Percentiles rank a stretch among this genome's conserved stretches.
Conservation (phyloP, 768 basidiomycete genomes). For the Crassisporium funariophilum region DNA sequence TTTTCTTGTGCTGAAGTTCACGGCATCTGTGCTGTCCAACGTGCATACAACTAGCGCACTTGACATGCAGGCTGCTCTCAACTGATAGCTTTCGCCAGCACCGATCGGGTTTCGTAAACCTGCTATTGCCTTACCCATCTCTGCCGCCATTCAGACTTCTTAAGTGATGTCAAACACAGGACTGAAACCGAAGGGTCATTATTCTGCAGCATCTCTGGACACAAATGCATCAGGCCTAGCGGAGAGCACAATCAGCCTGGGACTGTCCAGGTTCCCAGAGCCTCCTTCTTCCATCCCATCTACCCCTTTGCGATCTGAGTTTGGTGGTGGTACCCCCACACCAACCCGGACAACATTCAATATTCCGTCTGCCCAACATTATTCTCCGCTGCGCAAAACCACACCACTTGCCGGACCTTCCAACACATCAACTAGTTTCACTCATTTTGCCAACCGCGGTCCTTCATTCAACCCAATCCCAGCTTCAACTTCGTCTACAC, state of each 20-base stretch:
- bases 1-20: no score
- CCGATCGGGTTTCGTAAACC: background rate
- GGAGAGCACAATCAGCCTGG: conserved; percentile 56
- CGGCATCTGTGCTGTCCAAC: no score
- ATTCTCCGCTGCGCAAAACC: conserved; percentile 16
- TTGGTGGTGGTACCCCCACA: conserved; percentile 24
- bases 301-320: conserved; percentile 39
- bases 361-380: conserved; percentile 26
- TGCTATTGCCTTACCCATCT: background rate
- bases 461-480: conserved; percentile 13
- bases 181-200: conserved; percentile 23
- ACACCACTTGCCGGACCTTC: conserved; percentile 10
- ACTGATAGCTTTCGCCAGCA: no score
- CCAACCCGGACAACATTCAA: conserved; percentile 25
- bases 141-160: background rate
- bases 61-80: no score
- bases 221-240: conserved; percentile 61
- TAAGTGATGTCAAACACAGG: conserved; percentile 15
- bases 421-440: conserved; percentile 9
- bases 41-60: no score
- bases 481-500: background rate
- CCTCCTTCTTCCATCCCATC: conserved; percentile 51
- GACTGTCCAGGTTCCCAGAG: conserved; percentile 53
- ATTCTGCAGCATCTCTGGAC: conserved; percentile 42
- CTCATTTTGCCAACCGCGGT: conserved; percentile 11